Percentiles rank a stretch among this genome's conserved stretches.
phyloP scores from a whole-genome alignment of 208 protist species.

The Leishmania guyanensis region DNA sequence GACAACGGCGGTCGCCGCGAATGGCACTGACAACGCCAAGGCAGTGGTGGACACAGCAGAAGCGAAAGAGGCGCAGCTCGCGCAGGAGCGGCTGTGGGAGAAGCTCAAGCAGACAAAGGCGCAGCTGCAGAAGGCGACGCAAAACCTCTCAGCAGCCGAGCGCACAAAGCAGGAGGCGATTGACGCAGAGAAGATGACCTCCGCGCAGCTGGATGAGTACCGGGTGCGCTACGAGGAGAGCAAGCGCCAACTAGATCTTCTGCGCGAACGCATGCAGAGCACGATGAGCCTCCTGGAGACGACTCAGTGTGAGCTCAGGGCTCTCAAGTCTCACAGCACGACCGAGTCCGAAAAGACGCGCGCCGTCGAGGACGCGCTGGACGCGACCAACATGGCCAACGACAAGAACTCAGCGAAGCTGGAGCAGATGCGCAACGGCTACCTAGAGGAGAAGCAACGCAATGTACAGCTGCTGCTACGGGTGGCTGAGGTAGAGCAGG shows the following conservation, averaged over 20 bases:
- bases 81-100: constrained; percentile 16
- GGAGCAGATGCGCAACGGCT: constrained; percentile 46
- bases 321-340: constrained; percentile 26
- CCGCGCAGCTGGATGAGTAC: constrained; percentile 40
- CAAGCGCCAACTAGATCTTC: constrained; percentile 27
- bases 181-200: constrained; percentile 15
- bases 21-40: background rate
- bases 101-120: constrained; percentile 34
- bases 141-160: constrained; percentile 22
- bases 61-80: constrained; percentile 8
- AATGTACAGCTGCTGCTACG: constrained; percentile 76
- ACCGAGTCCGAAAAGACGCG: constrained; percentile 33
- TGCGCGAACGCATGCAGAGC: constrained; percentile 50
- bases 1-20: background rate
- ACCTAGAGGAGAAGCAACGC: constrained; percentile 75
- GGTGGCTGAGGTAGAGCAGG: constrained; percentile 52
- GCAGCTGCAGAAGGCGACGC: constrained; percentile 21
- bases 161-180: constrained; percentile 31
- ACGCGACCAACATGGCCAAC: constrained; percentile 16
- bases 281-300: constrained; percentile 50
- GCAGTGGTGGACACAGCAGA: background rate
- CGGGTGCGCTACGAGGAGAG: constrained; percentile 41
- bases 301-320: constrained; percentile 51
- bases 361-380: constrained; percentile 35
- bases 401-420: constrained; percentile 38